Evolutionary conservation across 2,329 filamentous ascomycete genomes (phyloP).

Genomic region (Pezicula carpinea): DNA sequence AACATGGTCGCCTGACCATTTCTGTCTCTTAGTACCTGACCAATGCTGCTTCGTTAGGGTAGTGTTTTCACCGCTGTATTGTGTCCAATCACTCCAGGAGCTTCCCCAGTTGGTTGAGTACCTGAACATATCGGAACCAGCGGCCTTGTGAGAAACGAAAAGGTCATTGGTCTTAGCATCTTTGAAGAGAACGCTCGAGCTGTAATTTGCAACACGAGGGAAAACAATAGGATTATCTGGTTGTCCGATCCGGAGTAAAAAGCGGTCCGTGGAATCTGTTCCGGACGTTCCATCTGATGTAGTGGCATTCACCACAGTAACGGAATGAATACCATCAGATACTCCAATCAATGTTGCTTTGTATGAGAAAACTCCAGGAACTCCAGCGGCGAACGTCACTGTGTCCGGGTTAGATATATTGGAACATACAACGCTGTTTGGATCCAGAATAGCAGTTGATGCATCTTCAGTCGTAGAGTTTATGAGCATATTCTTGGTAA

Average conservation of each 20-base stretch:
- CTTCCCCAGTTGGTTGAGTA: slow-evolving; percentile 59
- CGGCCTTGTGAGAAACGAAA: slow-evolving; percentile 52
- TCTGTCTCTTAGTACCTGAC: slow-evolving; percentile 53
- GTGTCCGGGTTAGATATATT: slow-evolving; percentile 31
- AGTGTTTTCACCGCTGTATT: slow-evolving; percentile 47
- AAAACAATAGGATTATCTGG: slow-evolving; percentile 56
- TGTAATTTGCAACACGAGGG: slow-evolving; percentile 52
- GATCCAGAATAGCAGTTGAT: slow-evolving; percentile 38
- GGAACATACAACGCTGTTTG: slow-evolving; percentile 39
- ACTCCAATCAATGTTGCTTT: slow-evolving; percentile 48
- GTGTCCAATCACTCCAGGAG: slow-evolving; percentile 52
- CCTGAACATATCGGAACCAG: slow-evolving; percentile 58
- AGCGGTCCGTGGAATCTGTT: slow-evolving; percentile 46
- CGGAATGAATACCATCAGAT: slow-evolving; percentile 54
- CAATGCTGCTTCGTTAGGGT: slow-evolving; percentile 45
- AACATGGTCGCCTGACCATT: slow-evolving; percentile 58
- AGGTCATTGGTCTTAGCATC: slow-evolving; percentile 35
- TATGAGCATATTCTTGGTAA: slow-evolving; percentile 45
- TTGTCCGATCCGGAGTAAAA: slow-evolving; percentile 56
- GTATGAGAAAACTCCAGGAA: slow-evolving; percentile 50
- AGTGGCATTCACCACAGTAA: slow-evolving; percentile 52
- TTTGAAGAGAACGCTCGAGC: slow-evolving; percentile 44
- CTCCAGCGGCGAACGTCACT: slow-evolving; percentile 42
- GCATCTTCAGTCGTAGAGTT: slow-evolving; percentile 47
- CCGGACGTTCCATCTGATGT: slow-evolving; percentile 41